Percentiles rank a stretch among this genome's conserved stretches.
Evolutionary conservation across 2,329 filamentous ascomycete species (phyloP).

Genomic region (Claviceps purpurea): DNA sequence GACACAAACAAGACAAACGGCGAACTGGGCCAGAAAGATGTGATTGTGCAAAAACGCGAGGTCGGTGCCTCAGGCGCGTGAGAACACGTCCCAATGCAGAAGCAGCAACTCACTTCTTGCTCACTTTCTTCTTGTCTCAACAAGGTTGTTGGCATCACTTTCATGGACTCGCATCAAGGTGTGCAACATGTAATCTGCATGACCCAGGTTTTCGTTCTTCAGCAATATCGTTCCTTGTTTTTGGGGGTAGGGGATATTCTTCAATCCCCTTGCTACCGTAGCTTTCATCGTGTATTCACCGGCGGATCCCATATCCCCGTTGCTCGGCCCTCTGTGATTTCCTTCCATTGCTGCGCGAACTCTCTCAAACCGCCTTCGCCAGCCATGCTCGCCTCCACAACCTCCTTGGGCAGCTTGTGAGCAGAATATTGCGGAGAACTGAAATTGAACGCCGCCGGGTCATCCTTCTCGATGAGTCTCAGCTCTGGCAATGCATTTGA

Average conservation of each 20-base stretch:
- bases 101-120: constrained; percentile 6
- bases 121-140: constrained; percentile 1
- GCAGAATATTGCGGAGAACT: constrained; percentile 80
- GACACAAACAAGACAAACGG: background rate
- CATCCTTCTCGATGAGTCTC: constrained; percentile 66
- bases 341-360: constrained; percentile 64
- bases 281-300: constrained; percentile 2
- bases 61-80: constrained; percentile 6
- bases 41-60: background rate
- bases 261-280: background rate
- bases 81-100: constrained; percentile 2
- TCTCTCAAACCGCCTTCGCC: constrained; percentile 69
- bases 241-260: background rate
- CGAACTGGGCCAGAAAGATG: background rate
- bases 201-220: background rate
- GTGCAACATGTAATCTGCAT: background rate
- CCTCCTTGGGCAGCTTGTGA: constrained; percentile 87
- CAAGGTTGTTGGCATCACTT: background rate
- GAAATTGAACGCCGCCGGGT: constrained; percentile 81
- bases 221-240: background rate
- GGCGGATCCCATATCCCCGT: constrained; percentile 27
- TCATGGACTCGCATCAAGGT: background rate
- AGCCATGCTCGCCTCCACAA: constrained; percentile 57
- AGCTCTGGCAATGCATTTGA: constrained; percentile 61
- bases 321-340: constrained; percentile 33